Conservation (phyloP, 2,329 filamentous ascomycete genomes). For the Fusarium sp. region DNA sequence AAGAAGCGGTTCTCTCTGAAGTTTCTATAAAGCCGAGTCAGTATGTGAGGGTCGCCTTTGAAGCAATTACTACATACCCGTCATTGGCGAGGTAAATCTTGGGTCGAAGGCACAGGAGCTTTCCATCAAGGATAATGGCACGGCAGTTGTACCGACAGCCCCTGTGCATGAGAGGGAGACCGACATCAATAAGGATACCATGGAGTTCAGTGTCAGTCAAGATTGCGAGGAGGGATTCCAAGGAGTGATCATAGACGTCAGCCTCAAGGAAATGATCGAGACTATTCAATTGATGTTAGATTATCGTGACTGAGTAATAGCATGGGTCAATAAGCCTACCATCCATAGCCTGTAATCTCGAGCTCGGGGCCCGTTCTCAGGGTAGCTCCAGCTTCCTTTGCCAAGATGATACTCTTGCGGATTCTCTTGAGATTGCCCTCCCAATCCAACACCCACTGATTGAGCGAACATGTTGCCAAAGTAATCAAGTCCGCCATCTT, state of each 20-base stretch:
- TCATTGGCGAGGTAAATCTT: constrained; percentile 79
- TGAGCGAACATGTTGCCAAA: constrained; percentile 54
- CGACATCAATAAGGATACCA: constrained; percentile 55
- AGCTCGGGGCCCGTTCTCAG: constrained; percentile 71
- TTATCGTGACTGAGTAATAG: not conserved
- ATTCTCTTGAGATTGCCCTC: constrained; percentile 73
- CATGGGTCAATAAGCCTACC: not conserved
- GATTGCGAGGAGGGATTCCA: constrained; percentile 52
- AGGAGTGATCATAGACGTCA: constrained; percentile 51
- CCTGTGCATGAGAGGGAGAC: constrained; percentile 58
- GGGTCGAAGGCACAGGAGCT: constrained; percentile 77
- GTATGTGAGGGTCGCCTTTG: not conserved
- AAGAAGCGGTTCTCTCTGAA: constrained; percentile 58
- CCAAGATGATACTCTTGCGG: constrained; percentile 69
- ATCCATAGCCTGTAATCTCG: constrained; percentile 55
- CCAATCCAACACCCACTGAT: constrained; percentile 52
- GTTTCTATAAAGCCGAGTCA: constrained; percentile 25
- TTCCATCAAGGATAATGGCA: constrained; percentile 63
- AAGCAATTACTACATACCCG: constrained; percentile 53
- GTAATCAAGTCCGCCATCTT: constrained; percentile 37
- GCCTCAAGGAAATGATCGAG: constrained; percentile 74
- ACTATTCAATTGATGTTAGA: constrained; percentile 45
- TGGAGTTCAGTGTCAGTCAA: constrained; percentile 51
- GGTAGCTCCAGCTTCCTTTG: constrained; percentile 71
- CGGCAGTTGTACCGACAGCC: constrained; percentile 54